These are phyloP conservation scores for Hypoxylon crocopeplum DNA, from an alignment of 495 filamentous ascomycete genomes.

Conservation along the genomic window DNA sequence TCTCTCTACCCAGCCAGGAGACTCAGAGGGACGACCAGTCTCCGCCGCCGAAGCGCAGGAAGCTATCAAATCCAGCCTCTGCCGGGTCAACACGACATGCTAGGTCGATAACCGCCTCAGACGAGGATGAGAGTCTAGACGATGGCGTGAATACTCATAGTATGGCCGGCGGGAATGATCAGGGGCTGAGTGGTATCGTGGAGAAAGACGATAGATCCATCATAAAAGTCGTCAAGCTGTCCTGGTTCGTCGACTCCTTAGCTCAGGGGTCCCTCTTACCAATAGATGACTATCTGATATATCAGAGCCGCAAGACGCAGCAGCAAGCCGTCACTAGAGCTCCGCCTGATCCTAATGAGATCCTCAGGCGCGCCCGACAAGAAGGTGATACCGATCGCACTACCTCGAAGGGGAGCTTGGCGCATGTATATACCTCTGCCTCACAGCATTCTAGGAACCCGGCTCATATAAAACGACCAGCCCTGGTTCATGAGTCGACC, in stretches of 20 bases:
- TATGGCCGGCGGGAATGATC: slow-evolving; percentile 1
- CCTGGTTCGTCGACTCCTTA: slow-evolving; percentile 76
- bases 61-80: slow-evolving; percentile 13
- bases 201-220: slow-evolving; percentile 37
- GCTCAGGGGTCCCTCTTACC: slow-evolving; percentile 60
- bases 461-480: slow-evolving; percentile 45
- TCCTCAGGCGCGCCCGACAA: slow-evolving; percentile 44
- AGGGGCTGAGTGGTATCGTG: slow-evolving; percentile 14
- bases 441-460: slow-evolving; percentile 22
- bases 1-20: not conserved
- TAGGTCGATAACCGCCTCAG: not conserved
- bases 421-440: not conserved
- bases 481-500: slow-evolving; percentile 69
- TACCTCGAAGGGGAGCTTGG: not conserved
- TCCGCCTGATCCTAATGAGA: slow-evolving; percentile 26
- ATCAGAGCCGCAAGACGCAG: slow-evolving; percentile 58
- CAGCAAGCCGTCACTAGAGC: slow-evolving; percentile 21
- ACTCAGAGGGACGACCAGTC: not conserved
- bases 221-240: slow-evolving; percentile 73
- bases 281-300: slow-evolving; percentile 68
- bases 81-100: not conserved
- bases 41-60: slow-evolving; percentile 46
- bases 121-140: slow-evolving; percentile 1
- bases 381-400: slow-evolving; percentile 32
- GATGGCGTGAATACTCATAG: not conserved